phyloP scores from a whole-genome alignment of 208 protist genomes.

The Leishmania gerbilli region DNA sequence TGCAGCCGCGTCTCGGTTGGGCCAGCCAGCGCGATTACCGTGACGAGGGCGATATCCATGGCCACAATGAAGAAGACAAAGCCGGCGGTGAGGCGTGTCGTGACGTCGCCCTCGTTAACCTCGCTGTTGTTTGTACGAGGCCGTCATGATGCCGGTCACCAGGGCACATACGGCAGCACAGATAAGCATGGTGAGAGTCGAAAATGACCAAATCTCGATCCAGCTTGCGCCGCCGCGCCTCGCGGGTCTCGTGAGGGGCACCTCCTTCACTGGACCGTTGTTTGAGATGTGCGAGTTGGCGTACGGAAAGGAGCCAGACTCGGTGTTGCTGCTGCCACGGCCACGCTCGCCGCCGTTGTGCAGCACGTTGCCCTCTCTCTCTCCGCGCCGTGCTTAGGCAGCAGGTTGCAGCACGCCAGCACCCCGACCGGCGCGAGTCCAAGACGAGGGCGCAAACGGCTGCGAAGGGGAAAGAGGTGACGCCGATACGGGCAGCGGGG shows the following conservation, averaged over 20 bases:
- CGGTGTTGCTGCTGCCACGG: not conserved
- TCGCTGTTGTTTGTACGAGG: not conserved
- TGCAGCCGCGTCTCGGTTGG: slow-evolving; percentile 7
- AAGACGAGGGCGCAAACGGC: slow-evolving; percentile 12
- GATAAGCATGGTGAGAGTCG: slow-evolving; percentile 21
- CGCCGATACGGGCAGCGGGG: slow-evolving; percentile 2
- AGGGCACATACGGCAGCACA: slow-evolving; percentile 12
- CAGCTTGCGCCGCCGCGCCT: not conserved
- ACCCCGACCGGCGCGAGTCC: not conserved
- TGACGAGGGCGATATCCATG: not conserved
- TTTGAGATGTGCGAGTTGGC: slow-evolving; percentile 2
- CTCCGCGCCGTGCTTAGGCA: not conserved
- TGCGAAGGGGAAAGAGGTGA: slow-evolving; percentile 18
- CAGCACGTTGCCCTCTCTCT: not conserved
- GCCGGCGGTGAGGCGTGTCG: not conserved
- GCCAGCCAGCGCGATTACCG: not conserved
- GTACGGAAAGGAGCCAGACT: slow-evolving; percentile 6
- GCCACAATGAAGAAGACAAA: slow-evolving; percentile 14
- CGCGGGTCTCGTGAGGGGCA: slow-evolving; percentile 13
- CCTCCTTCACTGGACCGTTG: not conserved
- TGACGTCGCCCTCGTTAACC: not conserved
- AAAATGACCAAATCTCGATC: slow-evolving; percentile 7
- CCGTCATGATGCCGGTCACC: slow-evolving; percentile 4
- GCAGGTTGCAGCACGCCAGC: slow-evolving; percentile 1
- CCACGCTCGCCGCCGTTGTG: not conserved